These are phyloP conservation scores for Scheffersomyces illinoinensis DNA, from an alignment of 1,139 yeast species.

Conservation along the genomic window DNA sequence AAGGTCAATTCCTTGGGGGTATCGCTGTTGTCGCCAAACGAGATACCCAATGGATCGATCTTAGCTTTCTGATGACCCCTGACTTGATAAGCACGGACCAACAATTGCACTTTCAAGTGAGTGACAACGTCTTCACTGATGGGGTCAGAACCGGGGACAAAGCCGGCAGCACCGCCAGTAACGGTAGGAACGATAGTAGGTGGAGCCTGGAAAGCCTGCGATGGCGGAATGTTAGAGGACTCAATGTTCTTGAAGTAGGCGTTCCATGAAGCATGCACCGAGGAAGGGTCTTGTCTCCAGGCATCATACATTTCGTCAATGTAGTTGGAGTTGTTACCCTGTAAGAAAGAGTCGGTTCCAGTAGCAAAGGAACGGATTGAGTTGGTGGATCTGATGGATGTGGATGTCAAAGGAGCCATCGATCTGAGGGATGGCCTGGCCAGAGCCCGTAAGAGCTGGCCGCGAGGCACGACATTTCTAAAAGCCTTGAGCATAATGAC, in stretches of 20 bases:
- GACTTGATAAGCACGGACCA: conserved; percentile 98
- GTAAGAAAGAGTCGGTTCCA: conserved; percentile 67
- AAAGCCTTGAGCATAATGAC: conserved; percentile 46
- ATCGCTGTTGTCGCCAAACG: conserved; percentile 67
- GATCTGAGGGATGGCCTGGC: conserved; percentile 7
- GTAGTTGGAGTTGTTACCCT: conserved; percentile 84
- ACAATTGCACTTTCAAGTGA: conserved; percentile 92
- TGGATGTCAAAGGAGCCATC: not conserved
- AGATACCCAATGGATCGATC: conserved; percentile 90
- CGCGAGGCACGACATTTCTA: conserved; percentile 41
- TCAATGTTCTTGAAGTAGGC: conserved; percentile 92
- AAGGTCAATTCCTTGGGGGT: conserved; percentile 85
- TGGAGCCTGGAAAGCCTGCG: conserved; percentile 84
- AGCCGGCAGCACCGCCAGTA: conserved; percentile 69
- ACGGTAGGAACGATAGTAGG: conserved; percentile 81
- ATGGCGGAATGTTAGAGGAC: conserved; percentile 63
- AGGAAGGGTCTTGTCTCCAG: conserved; percentile 85
- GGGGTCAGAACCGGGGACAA: conserved; percentile 51
- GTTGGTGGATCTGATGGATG: not conserved
- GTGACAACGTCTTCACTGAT: conserved; percentile 68
- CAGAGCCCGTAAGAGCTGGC: conserved; percentile 22
- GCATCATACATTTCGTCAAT: conserved; percentile 97
- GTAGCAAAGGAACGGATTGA: conserved; percentile 25
- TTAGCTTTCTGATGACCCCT: conserved; percentile 96
- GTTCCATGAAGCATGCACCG: conserved; percentile 96